phyloP scores from a whole-genome alignment of 495 filamentous ascomycete genomes.

The Aspergillus cristatus region DNA sequence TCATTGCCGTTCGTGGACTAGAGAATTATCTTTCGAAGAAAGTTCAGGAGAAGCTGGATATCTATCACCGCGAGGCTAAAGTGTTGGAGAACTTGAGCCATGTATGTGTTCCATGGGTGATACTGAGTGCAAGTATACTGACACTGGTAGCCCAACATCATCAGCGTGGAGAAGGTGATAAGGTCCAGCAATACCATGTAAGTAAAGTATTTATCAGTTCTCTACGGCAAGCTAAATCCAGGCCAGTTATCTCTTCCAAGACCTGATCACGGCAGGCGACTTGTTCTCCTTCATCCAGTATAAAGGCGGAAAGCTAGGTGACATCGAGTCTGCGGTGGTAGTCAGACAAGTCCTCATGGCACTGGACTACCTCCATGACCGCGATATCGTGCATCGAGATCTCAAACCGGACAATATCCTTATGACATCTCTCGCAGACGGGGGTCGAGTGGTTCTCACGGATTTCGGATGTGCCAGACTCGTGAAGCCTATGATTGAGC shows the following conservation, averaged over 20 bases:
- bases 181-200: conserved; percentile 41
- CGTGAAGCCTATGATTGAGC: conserved; percentile 21
- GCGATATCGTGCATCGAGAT: conserved; percentile 53
- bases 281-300: conserved; percentile 51
- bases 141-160: conserved; percentile 48
- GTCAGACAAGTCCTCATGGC: conserved; percentile 52
- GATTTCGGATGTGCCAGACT: conserved; percentile 62
- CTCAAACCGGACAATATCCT: conserved; percentile 66
- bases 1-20: conserved; percentile 1
- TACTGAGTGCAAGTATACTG: neutral
- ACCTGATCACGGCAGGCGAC: conserved; percentile 57
- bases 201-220: conserved; percentile 13
- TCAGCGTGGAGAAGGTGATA: conserved; percentile 46
- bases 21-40: neutral
- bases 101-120: conserved; percentile 29
- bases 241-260: conserved; percentile 56
- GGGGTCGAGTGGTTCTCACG: conserved; percentile 54
- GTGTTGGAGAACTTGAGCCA: conserved; percentile 51
- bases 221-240: neutral
- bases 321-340: conserved; percentile 46
- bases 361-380: conserved; percentile 49
- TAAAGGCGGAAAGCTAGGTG: conserved; percentile 34
- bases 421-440: conserved; percentile 40
- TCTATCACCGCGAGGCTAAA: conserved; percentile 37
- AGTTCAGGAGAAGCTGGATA: conserved; percentile 8